Evolutionary conservation across 768 basidiomycete genomes (phyloP), one percentile per base, ranked within the genome.

Genomic region (Rhodosporidiobolus sp.): DNA sequence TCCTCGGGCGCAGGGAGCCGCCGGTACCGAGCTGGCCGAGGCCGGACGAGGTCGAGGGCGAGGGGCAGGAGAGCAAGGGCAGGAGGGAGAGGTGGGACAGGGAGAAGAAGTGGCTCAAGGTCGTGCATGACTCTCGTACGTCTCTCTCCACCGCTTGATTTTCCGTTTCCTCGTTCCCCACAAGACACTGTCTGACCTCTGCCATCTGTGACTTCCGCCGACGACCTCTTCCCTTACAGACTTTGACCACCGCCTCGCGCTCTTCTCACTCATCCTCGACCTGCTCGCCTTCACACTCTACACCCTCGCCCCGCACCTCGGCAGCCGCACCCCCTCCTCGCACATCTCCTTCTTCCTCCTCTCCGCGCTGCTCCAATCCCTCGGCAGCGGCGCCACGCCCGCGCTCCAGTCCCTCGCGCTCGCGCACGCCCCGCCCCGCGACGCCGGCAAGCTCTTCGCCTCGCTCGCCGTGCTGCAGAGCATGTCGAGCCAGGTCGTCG

Each of bases 211-310:
- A n/a, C n/a, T 24, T 2, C 54, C 48, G 26, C 49, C 16, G 43
- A 30, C n/a, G 54, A 34, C 35, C 24, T 67, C 56, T 22, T 14
- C 26, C 56, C 32, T 38, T 22, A 19, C 66, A 77, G 77, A 77
- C 58, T 78, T 78, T 34, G 79, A 79, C 69, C 64, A 78, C 12
- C 26, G n/a, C 30, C 73, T 79, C 56, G 72, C 77, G 2, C 68
- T 71, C 26, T n/a, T 61, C 35, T 73, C 70, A 14, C 70, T 78
- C 43, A 2, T 57, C 14, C 26, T 76, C 69, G 75, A 78, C 65
- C 30, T 75, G 10, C 1, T 63, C 56, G 70, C 59, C 48, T 79
- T 76, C 69, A 9, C 63, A 46, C 54, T 46, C 53, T 67, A 76
- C 35, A 56, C 66, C 52, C 67, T 77, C 61, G 50, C 68, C 7